Base-by-base conservation (phyloP, 495 filamentous ascomycete species). In the Annulohypoxylon moriforme region DNA sequence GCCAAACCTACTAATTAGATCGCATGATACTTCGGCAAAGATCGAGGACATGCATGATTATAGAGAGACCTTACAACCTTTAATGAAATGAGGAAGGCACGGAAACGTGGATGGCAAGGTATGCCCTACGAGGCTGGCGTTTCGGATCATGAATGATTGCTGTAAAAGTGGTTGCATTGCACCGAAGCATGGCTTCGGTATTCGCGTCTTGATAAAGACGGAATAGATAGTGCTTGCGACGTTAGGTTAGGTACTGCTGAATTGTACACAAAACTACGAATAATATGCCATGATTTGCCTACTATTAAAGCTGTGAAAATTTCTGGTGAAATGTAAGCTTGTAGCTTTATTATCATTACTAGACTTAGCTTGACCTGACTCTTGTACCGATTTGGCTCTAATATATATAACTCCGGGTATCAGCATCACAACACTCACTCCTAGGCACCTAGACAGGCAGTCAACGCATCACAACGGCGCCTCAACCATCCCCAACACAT, bases 401-500 rank as follows among this genome's bases (percentile, higher is more conserved):
- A 34, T 49, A 36, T 61, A 47, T 56, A 66, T 34, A 66, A 71
- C 34, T 38, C 20, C 34, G 69, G 73, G 64, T 72, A 75, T 73
- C 61, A 50, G 27, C 20, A 24, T 22, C 1, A 38, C 36, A 0
- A 14, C 36, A n/a, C 36, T 4, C 1, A 0, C 14, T 13, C 3
- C 14, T 40, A 36, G 7, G 33, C 13, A 36, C 31, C 31, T 33
- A 33, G 31, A 8, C 8, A 33, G 24, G 3, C 33, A 31, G n/a
- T n/a, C n/a, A n/a, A n/a, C 18, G 16, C 10, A 40, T 79, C 68
- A 97, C 50, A 92, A 70, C 13, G 94, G 94, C 47, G 86, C 88
- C 55, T 90, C 91, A 1, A 97, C 87, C 61, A 81, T 81, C 14
- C 81, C 84, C 34, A 97, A 74, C 2, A 97, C 93, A 62, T 96